Evolutionary conservation across 148 eudicot genomes (phyloP).

Genomic region (Vaccinium myrtillus): DNA sequence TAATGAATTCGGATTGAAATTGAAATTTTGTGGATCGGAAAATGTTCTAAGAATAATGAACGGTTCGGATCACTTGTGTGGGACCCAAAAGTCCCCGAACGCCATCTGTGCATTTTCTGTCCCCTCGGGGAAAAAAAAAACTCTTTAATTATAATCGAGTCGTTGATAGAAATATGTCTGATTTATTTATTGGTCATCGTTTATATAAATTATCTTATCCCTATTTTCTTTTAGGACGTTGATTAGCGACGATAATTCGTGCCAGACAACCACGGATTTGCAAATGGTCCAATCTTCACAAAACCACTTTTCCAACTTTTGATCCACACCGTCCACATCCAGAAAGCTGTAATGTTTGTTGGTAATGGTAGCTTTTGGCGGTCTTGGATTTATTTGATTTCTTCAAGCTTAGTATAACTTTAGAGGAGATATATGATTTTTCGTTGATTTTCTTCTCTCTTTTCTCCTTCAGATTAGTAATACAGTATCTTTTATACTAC

Average conservation of each 20-base stretch:
- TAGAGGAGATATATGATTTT: background rate
- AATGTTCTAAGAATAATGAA: too few species aligned
- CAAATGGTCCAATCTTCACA: conserved; percentile 76
- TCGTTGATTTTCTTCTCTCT: background rate
- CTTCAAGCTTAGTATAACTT: background rate
- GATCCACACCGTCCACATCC: background rate
- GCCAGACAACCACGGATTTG: conserved; percentile 61
- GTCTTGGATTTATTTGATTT: background rate
- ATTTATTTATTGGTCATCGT: background rate
- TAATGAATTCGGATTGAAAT: too few species aligned
- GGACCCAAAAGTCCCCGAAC: too few species aligned
- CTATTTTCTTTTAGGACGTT: conserved; percentile 33
- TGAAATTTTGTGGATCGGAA: too few species aligned
- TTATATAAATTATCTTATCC: background rate
- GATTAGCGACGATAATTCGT: conserved; percentile 63
- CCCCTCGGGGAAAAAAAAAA: too few species aligned
- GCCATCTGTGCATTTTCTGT: too few species aligned
- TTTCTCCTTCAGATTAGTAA: background rate
- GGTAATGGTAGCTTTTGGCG: background rate
- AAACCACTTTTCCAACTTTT: conserved; percentile 65
- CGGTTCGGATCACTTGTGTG: too few species aligned
- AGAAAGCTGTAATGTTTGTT: background rate
- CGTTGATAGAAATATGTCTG: background rate
- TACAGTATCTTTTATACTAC: conserved; percentile 1
- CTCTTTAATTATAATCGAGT: too few species aligned